Base-by-base conservation (phyloP, 441 rosid species). In the Gossypium lobatum region DNA sequence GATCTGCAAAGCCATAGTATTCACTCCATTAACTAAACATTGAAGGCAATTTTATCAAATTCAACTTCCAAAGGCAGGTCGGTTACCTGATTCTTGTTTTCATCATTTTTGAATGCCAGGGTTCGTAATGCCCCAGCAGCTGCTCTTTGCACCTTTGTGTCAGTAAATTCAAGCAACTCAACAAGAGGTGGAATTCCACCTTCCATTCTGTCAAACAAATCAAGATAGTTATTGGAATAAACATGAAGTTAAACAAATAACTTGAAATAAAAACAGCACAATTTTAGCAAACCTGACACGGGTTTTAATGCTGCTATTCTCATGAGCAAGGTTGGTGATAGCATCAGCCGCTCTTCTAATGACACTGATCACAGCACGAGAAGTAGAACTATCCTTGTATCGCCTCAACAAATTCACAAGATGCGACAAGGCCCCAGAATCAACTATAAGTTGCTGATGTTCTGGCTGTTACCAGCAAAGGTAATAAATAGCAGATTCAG, bases 21-120 rank as follows among this genome's bases (percentile, higher is more conserved):
- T 26, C 39, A 31, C 7, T 71, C 20, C 16, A 70, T 73, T 77
- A 64, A 26, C 21, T 39, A 68, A 52, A 57, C 25, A 1, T 4
- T 26, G 25, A 75, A 79, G 71, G 64, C 17, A 75, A 68, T 48
- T 59, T 64, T 14, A 72, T 11, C 63, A 68, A 80, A 68, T 54
- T 77, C 73, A 79, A 55, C 58, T 71, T 76, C 57, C 74, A 76
- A 57, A 71, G 26, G 21, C 80, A 61, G 6, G 16, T 10, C 26
- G 0, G 13, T 72, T 72, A 91, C 96, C 89, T 86, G 91, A 77
- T 85, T 88, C 79, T 91, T 91, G 77, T 94, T 94, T 69, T 92
- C 97, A 73, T 94, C 97, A 23, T 94, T 94, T 81, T 92, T 92
- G 84, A 94, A 94, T 55, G 61, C 61, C 8, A 55, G 61, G 61